Percentiles rank a stretch among this genome's conserved stretches.
These are phyloP conservation scores for Lepidium africanum DNA, from an alignment of 345 rosid genomes.

Conservation along the genomic window DNA sequence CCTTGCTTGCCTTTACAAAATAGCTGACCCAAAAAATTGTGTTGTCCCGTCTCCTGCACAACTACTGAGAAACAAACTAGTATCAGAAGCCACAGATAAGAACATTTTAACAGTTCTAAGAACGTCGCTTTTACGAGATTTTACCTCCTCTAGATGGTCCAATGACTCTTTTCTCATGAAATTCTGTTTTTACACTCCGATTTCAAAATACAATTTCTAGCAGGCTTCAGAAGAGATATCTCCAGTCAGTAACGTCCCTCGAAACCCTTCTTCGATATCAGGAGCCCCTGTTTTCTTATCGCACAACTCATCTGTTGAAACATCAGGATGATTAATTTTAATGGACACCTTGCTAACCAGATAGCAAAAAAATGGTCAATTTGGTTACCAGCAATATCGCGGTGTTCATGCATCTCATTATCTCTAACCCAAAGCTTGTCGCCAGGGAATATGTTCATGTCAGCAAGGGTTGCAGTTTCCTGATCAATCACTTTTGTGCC, in stretches of 20 bases:
- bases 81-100: not conserved
- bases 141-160: conserved; percentile 13
- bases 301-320: conserved; percentile 70
- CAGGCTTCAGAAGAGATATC: conserved; percentile 56
- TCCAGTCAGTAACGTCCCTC: conserved; percentile 80
- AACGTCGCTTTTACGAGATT: not conserved
- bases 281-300: conserved; percentile 51
- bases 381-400: conserved; percentile 90
- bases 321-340: not conserved
- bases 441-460: conserved; percentile 87
- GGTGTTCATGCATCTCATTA: conserved; percentile 85
- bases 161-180: not conserved
- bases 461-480: conserved; percentile 94
- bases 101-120: not conserved
- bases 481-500: conserved; percentile 69
- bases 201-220: conserved; percentile 4
- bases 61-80: conserved; percentile 8
- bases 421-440: conserved; percentile 98
- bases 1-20: conserved; percentile 18
- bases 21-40: conserved; percentile 19
- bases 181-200: not conserved
- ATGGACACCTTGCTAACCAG: not conserved
- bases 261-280: conserved; percentile 75
- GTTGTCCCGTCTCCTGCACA: conserved; percentile 20
- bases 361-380: not conserved